phyloP scores from a whole-genome alignment of 805 yeast genomes.

The Brettanomyces bruxellensis region DNA sequence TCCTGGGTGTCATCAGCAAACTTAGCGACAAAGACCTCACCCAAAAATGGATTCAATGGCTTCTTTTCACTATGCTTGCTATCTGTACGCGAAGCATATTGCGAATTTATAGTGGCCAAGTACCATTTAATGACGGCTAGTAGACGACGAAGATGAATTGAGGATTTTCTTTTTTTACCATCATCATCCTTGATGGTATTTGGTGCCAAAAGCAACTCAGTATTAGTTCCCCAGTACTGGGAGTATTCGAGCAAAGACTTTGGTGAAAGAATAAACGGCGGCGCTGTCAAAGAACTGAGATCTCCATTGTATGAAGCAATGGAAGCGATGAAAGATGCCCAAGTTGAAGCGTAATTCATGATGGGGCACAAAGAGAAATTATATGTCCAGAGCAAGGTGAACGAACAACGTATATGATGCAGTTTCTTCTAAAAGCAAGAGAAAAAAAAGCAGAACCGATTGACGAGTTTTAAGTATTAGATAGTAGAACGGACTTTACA shows the following conservation, averaged over 20 bases:
- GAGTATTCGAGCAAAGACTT: conserved; percentile 86
- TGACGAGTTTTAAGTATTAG: no score
- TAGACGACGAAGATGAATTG: conserved; percentile 54
- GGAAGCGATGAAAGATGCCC: conserved; percentile 88
- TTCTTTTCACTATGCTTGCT: conserved; percentile 93
- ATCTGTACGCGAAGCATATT: conserved; percentile 89
- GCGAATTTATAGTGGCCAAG: conserved; percentile 82
- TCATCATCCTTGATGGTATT: conserved; percentile 29
- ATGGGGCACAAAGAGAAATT: no score
- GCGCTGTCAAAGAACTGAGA: conserved; percentile 88
- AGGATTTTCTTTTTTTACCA: conserved; percentile 33
- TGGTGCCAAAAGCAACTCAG: conserved; percentile 73
- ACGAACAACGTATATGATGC: no score
- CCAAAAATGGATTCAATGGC: conserved; percentile 92
- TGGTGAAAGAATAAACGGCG: conserved; percentile 91
- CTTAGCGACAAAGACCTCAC: conserved; percentile 87
- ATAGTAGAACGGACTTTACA: no score
- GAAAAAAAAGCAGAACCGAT: no score
- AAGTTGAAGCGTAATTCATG: conserved; percentile 37
- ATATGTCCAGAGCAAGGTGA: no score
- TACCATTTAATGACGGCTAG: conserved; percentile 86
- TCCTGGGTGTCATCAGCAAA: conserved; percentile 54
- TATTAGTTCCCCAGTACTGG: conserved; percentile 93
- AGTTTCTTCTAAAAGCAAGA: no score
- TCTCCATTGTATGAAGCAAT: conserved; percentile 92